Percentiles rank a stretch among this genome's conserved stretches.
Evolutionary conservation across 805 yeast genomes (phyloP).

Genomic region (Kluyveromyces dobzhanskii): DNA sequence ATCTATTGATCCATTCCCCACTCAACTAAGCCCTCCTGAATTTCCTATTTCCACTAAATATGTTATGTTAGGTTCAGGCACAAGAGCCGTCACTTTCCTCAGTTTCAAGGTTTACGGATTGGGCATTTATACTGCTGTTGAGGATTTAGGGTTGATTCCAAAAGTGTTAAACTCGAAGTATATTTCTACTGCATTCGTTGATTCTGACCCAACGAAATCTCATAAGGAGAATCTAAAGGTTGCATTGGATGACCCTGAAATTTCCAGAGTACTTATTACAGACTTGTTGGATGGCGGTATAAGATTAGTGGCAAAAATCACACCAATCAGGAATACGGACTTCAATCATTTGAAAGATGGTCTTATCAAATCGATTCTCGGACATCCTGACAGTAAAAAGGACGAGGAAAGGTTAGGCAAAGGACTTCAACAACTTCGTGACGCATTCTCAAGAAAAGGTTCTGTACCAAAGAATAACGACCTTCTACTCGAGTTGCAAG

Average conservation of each 20-base stretch:
- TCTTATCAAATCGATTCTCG: conserved; percentile 67
- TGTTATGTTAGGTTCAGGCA: conserved; percentile 68
- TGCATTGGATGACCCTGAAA: conserved; percentile 43
- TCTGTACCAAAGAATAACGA: conserved; percentile 70
- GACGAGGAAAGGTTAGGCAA: conserved; percentile 38
- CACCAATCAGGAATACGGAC: conserved; percentile 87
- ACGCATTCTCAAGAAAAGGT: conserved; percentile 54
- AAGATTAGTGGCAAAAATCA: conserved; percentile 62
- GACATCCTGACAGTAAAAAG: conserved; percentile 51
- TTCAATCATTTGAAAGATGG: conserved; percentile 88
- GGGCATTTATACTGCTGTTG: conserved; percentile 67
- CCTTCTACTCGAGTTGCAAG: conserved; percentile 46
- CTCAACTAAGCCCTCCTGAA: conserved; percentile 16
- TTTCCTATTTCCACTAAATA: conserved; percentile 32
- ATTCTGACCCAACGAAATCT: conserved; percentile 24
- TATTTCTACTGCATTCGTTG: conserved; percentile 31
- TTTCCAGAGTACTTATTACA: conserved; percentile 46
- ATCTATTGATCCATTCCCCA: conserved; percentile 43
- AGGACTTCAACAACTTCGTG: conserved; percentile 63
- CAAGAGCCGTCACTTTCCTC: conserved; percentile 74
- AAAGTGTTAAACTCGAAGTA: conserved; percentile 37
- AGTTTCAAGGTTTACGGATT: conserved; percentile 79
- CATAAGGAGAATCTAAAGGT: conserved; percentile 34
- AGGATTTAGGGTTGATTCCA: conserved; percentile 40
- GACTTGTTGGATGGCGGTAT: conserved; percentile 51